Conservation (phyloP, 1,139 yeast species). For the Scheffersomyces insectosa region DNA sequence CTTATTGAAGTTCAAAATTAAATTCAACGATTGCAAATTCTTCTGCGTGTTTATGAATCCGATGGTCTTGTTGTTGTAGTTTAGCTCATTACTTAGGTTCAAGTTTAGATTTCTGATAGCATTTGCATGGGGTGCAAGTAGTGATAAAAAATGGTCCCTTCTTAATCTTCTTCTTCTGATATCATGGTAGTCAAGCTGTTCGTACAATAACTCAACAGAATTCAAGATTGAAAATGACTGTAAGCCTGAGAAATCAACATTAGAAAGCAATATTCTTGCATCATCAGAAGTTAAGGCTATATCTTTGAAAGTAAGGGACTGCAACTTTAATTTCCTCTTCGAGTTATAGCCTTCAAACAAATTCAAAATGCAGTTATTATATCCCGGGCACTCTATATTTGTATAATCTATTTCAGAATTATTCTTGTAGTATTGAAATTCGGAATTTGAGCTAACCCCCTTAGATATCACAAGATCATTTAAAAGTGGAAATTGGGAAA, state of each 20-base stretch:
- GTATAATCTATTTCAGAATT: not conserved
- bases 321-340: not conserved
- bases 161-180: slow-evolving; percentile 11
- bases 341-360: not conserved
- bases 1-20: slow-evolving; percentile 15
- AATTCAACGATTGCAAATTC: slow-evolving; percentile 12
- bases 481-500: slow-evolving; percentile 5
- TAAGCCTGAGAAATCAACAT: slow-evolving; percentile 2
- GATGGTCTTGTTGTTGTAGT: slow-evolving; percentile 13
- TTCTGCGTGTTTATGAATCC: slow-evolving; percentile 7
- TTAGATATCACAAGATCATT: slow-evolving; percentile 9
- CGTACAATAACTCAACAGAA: slow-evolving; percentile 21
- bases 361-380: not conserved
- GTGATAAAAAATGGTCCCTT: slow-evolving; percentile 10
- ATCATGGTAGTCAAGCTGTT: slow-evolving; percentile 2
- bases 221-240: slow-evolving; percentile 16
- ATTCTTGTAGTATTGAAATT: not conserved
- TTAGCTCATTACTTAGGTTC: slow-evolving; percentile 18
- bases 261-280: slow-evolving; percentile 1
- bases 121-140: slow-evolving; percentile 9
- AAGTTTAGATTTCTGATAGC: slow-evolving; percentile 14
- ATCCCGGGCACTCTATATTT: not conserved
- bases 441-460: not conserved
- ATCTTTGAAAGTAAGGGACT: slow-evolving; percentile 4
- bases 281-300: slow-evolving; percentile 5